Evolutionary conservation across 73 alveolate species (phyloP).

Genomic region (Tetrahymena thermophila): DNA sequence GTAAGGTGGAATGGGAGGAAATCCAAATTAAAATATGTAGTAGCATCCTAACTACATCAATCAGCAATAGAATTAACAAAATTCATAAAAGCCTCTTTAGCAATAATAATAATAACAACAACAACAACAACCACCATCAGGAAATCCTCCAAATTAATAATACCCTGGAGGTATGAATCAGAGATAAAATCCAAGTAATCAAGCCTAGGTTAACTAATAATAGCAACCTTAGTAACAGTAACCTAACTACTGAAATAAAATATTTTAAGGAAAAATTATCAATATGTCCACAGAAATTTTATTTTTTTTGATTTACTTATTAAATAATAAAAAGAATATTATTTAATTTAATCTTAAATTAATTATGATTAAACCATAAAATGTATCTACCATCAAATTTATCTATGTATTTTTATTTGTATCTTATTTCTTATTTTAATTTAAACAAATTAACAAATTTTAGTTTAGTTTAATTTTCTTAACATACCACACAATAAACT

Average conservation of each 20-base stretch:
- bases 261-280: background rate
- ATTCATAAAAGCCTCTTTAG: background rate
- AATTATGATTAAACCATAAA: no score
- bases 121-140: background rate
- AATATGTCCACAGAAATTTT: no score
- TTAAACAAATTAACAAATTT: no score
- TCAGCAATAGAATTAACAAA: background rate
- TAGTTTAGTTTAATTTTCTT: no score
- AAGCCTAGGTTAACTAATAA: background rate
- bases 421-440: background rate
- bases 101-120: no score
- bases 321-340: no score
- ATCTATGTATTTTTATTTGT: background rate
- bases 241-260: background rate
- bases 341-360: background rate
- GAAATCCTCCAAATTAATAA: background rate
- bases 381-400: background rate
- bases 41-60: background rate
- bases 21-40: background rate
- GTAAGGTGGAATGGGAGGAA: background rate
- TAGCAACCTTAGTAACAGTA: background rate
- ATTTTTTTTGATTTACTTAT: no score
- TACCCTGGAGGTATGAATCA: background rate
- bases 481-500: no score
- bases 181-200: background rate